Evolutionary conservation across 2,329 filamentous ascomycete genomes (phyloP).

Genomic region (Stagonosporopsis cucurbitacearum): DNA sequence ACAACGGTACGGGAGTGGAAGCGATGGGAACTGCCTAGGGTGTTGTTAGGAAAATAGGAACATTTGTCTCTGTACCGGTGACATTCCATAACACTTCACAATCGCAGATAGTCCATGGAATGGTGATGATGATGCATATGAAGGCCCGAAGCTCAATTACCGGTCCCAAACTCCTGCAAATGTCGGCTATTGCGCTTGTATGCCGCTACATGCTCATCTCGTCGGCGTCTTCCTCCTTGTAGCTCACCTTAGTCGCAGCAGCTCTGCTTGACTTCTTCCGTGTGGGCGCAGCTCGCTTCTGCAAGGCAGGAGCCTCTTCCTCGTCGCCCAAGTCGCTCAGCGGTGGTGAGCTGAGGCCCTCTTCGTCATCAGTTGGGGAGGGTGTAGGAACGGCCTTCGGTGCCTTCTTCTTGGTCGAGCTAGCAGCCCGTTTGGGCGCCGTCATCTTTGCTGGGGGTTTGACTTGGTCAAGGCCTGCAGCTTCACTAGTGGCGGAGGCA

Average conservation of each 20-base stretch:
- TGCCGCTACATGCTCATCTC: constrained; percentile 30
- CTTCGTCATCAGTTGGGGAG: constrained; percentile 48
- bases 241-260: constrained; percentile 37
- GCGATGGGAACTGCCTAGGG: constrained; percentile 9
- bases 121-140: constrained; percentile 1
- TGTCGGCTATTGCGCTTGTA: constrained; percentile 5
- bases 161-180: not conserved
- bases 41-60: constrained; percentile 17
- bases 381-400: constrained; percentile 53
- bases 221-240: constrained; percentile 45
- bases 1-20: constrained; percentile 16
- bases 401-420: constrained; percentile 47
- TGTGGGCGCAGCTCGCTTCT: constrained; percentile 34
- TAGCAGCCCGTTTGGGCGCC: constrained; percentile 33
- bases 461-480: constrained; percentile 41
- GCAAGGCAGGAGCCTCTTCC: constrained; percentile 29
- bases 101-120: constrained; percentile 3
- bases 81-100: constrained; percentile 5
- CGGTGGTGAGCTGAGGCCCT: constrained; percentile 42
- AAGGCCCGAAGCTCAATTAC: constrained; percentile 12
- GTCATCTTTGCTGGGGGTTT: constrained; percentile 50
- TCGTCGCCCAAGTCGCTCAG: constrained; percentile 51
- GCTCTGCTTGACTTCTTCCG: constrained; percentile 39
- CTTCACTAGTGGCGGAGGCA: constrained; percentile 32
- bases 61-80: constrained; percentile 12